These are phyloP conservation scores for Hypsizygus marmoreus DNA, from an alignment of 768 basidiomycete genomes.

Conservation along the genomic window DNA sequence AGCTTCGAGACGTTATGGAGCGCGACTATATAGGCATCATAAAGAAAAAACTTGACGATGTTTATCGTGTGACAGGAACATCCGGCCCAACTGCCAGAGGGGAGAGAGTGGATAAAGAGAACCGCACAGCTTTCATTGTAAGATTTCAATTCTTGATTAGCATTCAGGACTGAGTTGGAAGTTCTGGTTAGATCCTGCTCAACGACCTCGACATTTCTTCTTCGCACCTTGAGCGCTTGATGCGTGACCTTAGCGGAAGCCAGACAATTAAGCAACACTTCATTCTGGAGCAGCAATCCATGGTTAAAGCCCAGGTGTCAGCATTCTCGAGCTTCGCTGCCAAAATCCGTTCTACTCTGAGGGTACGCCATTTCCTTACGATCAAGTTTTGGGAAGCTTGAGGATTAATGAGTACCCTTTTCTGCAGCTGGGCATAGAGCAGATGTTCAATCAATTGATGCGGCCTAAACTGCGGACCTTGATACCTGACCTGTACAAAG, in stretches of 20 bases:
- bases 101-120: conserved; percentile 83
- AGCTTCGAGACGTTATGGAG: conserved; percentile 76
- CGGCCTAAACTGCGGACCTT: conserved; percentile 85
- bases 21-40: conserved; percentile 80
- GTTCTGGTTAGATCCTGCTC: conserved; percentile 64
- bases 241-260: conserved; percentile 61
- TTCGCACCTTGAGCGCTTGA: conserved; percentile 83
- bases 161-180: conserved; percentile 1
- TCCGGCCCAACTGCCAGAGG: conserved; percentile 49
- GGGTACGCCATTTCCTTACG: conserved; percentile 48
- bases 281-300: conserved; percentile 52
- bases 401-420: too few species aligned
- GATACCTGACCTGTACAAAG: conserved; percentile 87
- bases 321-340: conserved; percentile 54
- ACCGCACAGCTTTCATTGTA: conserved; percentile 80
- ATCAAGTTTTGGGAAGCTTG: too few species aligned
- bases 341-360: conserved; percentile 72
- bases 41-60: conserved; percentile 84
- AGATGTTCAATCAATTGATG: conserved; percentile 93
- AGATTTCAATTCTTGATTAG: conserved; percentile 31
- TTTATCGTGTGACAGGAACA: conserved; percentile 61
- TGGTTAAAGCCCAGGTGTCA: conserved; percentile 49
- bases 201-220: conserved; percentile 96
- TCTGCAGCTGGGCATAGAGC: conserved; percentile 79
- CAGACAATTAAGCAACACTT: conserved; percentile 68